phyloP scores from a whole-genome alignment of 768 basidiomycete species.

The Hericium erinaceus region DNA sequence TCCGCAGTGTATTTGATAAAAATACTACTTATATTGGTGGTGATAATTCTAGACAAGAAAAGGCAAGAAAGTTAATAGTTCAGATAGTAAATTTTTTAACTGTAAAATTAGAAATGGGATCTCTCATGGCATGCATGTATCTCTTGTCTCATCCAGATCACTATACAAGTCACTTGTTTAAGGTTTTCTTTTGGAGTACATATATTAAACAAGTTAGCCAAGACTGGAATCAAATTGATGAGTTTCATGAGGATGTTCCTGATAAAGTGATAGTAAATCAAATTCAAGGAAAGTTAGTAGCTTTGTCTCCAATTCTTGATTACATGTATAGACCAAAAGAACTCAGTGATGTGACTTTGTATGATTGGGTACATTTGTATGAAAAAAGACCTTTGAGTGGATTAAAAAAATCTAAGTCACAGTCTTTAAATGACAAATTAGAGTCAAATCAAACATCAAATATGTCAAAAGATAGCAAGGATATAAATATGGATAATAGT shows the following conservation, averaged over 20 bases:
- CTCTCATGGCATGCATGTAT: slow-evolving; percentile 28
- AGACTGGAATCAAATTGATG: slow-evolving; percentile 7
- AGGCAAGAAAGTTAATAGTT: slow-evolving; percentile 23
- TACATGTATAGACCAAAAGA: slow-evolving; percentile 21
- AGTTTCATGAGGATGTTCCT: not conserved
- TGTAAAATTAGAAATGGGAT: slow-evolving; percentile 27
- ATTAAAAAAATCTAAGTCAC: not conserved
- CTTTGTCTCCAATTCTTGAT: slow-evolving; percentile 22
- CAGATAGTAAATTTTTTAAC: slow-evolving; percentile 29
- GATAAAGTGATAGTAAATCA: slow-evolving; percentile 11
- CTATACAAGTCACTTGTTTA: slow-evolving; percentile 28
- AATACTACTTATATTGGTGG: slow-evolving; percentile 15
- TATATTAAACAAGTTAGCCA: slow-evolving; percentile 20
- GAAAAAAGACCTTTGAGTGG: not conserved
- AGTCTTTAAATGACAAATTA: not conserved
- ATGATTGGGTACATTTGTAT: slow-evolving; percentile 18
- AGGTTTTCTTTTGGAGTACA: slow-evolving; percentile 24
- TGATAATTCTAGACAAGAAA: slow-evolving; percentile 2
- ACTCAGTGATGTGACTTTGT: slow-evolving; percentile 16
- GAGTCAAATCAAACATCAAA: no score
- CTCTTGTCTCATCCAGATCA: slow-evolving; percentile 28
- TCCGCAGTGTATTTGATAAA: slow-evolving; percentile 17
- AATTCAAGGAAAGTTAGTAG: slow-evolving; percentile 11
- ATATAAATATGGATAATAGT: not conserved
- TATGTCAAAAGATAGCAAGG: no score